These are phyloP conservation scores for Handroanthus guayacan DNA, from an alignment of 257 asterid genomes.

Conservation along the genomic window DNA sequence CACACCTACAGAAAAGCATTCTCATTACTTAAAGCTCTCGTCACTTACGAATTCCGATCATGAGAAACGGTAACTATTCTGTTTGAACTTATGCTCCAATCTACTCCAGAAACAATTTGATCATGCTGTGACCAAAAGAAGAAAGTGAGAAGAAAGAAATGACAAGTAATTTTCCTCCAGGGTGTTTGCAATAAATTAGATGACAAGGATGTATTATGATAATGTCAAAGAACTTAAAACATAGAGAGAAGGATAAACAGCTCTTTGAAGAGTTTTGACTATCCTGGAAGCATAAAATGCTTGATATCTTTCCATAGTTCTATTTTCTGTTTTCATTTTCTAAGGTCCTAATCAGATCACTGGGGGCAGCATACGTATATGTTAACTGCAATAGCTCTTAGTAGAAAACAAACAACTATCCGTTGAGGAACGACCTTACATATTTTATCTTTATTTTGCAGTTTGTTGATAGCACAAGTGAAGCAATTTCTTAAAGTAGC, in stretches of 20 bases:
- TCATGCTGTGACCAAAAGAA: slow-evolving; percentile 78
- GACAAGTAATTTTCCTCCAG: not conserved
- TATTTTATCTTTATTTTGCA: not conserved
- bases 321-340: not conserved
- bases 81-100: slow-evolving; percentile 87
- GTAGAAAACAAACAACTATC: not conserved
- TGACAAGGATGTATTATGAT: slow-evolving; percentile 9
- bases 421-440: not conserved
- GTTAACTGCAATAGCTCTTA: not conserved
- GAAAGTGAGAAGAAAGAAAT: slow-evolving; percentile 36
- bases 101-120: slow-evolving; percentile 96
- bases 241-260: not conserved
- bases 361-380: not conserved
- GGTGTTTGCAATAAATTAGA: slow-evolving; percentile 11
- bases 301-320: not conserved
- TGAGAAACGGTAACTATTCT: slow-evolving; percentile 95
- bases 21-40: slow-evolving; percentile 21
- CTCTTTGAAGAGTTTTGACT: not conserved
- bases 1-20: slow-evolving; percentile 6
- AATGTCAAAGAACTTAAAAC: slow-evolving; percentile 20
- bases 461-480: not conserved
- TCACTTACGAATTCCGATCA: slow-evolving; percentile 98
- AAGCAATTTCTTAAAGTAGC: not conserved
- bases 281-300: slow-evolving; percentile 21
- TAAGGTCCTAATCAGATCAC: slow-evolving; percentile 11